phyloP scores from a whole-genome alignment of 192 early-diverging fungal genomes.

The Podila horticola region DNA sequence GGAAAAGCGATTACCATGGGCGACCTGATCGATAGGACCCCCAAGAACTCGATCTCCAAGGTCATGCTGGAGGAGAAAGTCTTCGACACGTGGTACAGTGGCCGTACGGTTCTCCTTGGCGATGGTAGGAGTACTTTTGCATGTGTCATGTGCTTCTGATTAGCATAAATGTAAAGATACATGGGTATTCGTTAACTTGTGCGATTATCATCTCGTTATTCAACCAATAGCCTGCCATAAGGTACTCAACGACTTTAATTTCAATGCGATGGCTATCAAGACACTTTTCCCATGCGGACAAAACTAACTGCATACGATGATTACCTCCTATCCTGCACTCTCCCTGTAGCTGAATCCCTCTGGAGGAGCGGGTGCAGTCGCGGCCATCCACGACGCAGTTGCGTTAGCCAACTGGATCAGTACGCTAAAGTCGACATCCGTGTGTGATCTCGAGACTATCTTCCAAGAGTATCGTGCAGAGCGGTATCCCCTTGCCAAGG shows the following conservation, averaged over 20 bases:
- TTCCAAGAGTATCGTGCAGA: too few relatives aligned
- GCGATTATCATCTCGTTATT: background rate
- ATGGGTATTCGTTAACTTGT: background rate
- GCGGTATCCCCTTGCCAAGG: too few relatives aligned
- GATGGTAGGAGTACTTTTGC: background rate
- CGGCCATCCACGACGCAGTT: too few relatives aligned
- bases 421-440: too few relatives aligned
- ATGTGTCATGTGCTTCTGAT: background rate
- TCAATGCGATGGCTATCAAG: background rate
- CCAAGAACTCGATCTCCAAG: slow-evolving; percentile 20
- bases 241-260: background rate
- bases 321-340: too few relatives aligned
- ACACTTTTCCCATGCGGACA: background rate
- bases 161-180: background rate
- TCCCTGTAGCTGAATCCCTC: too few relatives aligned
- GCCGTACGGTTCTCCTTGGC: slow-evolving; percentile 1
- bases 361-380: too few relatives aligned
- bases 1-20: slow-evolving; percentile 2
- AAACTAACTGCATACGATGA: too few relatives aligned
- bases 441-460: too few relatives aligned
- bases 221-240: background rate
- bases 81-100: too few relatives aligned
- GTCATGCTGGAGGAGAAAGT: too few relatives aligned
- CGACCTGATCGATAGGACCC: slow-evolving; percentile 13
- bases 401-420: too few relatives aligned